These are phyloP conservation scores for Fusarium duplospermum DNA, from an alignment of 2,329 filamentous ascomycete species.

Conservation along the genomic window DNA sequence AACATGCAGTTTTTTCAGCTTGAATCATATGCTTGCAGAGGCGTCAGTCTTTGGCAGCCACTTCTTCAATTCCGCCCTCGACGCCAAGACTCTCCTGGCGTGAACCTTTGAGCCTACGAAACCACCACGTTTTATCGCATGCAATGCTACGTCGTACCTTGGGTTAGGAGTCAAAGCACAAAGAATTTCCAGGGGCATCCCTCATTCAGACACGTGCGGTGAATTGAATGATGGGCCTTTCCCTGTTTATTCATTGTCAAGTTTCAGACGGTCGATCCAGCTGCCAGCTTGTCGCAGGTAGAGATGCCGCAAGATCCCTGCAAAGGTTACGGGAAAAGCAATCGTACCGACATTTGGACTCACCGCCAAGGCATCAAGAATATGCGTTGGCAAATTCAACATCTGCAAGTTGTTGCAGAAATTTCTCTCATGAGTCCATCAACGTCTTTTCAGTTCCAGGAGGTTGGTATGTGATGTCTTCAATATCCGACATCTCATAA, in stretches of 20 bases:
- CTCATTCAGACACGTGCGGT: constrained; percentile 2
- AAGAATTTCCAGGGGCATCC: background rate
- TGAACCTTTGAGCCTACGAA: constrained; percentile 21
- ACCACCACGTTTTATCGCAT: constrained; percentile 9
- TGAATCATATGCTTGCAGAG: background rate
- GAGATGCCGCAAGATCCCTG: background rate
- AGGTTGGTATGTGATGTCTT: constrained; percentile 5
- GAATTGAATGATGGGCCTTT: background rate
- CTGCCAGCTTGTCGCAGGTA: background rate
- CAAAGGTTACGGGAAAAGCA: background rate
- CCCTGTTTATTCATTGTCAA: background rate
- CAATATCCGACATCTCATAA: constrained; percentile 15
- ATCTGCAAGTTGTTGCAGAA: background rate
- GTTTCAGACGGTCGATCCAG: background rate
- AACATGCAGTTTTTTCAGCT: background rate
- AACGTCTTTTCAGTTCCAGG: constrained; percentile 18
- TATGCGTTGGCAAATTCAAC: background rate
- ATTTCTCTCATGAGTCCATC: background rate
- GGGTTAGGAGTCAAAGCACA: background rate
- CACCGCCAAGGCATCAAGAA: background rate
- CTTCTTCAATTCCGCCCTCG: background rate
- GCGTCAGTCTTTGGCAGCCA: background rate
- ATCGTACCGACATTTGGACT: background rate
- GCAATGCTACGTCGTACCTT: background rate
- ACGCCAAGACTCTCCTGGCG: constrained; percentile 8